Conservation (phyloP, 1,139 yeast genomes). For the Hyphopichia wangnamkhiaoensis region DNA sequence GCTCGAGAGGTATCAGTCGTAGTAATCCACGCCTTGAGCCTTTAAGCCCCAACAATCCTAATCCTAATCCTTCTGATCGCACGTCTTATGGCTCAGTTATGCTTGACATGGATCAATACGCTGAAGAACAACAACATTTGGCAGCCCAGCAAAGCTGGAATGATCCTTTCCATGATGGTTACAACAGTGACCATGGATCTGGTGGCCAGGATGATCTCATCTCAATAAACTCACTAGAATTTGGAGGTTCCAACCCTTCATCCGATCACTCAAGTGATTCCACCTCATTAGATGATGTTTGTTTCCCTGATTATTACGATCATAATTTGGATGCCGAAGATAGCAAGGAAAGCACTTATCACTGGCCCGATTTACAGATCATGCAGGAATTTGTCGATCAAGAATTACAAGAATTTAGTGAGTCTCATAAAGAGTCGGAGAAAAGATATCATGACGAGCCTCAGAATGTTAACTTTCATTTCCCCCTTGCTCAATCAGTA, state of each 20-base stretch:
- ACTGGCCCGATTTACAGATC: constrained; percentile 83
- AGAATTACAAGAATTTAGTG: constrained; percentile 52
- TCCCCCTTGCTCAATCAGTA: constrained; percentile 19
- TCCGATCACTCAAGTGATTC: constrained; percentile 73
- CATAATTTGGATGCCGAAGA: constrained; percentile 21
- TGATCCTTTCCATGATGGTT: constrained; percentile 14
- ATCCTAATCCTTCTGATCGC: constrained; percentile 9
- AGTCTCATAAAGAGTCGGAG: constrained; percentile 3
- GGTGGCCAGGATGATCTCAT: constrained; percentile 17
- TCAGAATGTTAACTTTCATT: constrained; percentile 26
- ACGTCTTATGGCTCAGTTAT: constrained; percentile 25
- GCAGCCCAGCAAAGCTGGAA: constrained; percentile 17
- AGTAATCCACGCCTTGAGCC: background rate
- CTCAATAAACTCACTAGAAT: constrained; percentile 38
- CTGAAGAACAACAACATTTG: constrained; percentile 35
- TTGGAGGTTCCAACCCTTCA: constrained; percentile 67
- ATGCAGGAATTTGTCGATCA: constrained; percentile 75
- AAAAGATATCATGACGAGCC: constrained; percentile 13
- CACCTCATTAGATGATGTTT: constrained; percentile 82
- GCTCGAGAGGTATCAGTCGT: too few species aligned
- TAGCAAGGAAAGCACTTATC: constrained; percentile 16
- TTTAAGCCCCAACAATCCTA: constrained; percentile 9
- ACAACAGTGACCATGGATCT: constrained; percentile 9
- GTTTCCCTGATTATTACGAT: constrained; percentile 61
- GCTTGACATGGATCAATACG: constrained; percentile 41